Evolutionary conservation across 2,329 filamentous ascomycete species (phyloP).

Genomic region (Hypoxylon sp.): DNA sequence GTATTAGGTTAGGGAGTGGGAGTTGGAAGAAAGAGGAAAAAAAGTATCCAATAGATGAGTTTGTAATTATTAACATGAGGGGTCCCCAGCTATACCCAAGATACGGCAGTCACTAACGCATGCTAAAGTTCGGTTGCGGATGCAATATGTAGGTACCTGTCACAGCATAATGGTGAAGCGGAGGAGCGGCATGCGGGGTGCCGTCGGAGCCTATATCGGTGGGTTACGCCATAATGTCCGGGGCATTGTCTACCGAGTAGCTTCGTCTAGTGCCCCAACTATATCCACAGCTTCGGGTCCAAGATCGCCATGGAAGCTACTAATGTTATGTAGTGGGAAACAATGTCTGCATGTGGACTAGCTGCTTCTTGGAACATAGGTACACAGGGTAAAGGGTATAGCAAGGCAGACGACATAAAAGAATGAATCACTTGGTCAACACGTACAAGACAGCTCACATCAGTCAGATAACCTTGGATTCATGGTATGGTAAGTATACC

Average conservation of each 20-base stretch:
- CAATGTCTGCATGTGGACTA: not conserved
- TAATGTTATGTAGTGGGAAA: not conserved
- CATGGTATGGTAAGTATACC: not conserved
- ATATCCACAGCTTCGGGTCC: slow-evolving; percentile 22
- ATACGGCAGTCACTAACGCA: not conserved
- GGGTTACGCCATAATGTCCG: slow-evolving; percentile 21
- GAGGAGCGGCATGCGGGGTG: slow-evolving; percentile 37
- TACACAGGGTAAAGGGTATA: no score
- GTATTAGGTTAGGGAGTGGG: no score
- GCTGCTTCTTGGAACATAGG: not conserved
- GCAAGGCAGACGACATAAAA: not conserved
- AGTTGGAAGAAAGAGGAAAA: slow-evolving; percentile 1
- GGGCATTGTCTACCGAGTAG: slow-evolving; percentile 39
- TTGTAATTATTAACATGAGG: not conserved
- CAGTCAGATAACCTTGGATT: not conserved
- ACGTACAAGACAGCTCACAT: not conserved
- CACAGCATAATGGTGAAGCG: slow-evolving; percentile 25
- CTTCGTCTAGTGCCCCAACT: slow-evolving; percentile 13
- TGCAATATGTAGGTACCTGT: slow-evolving; percentile 14
- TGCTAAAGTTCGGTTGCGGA: not conserved
- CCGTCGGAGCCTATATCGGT: slow-evolving; percentile 34
- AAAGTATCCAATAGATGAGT: slow-evolving; percentile 2
- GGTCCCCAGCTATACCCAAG: not conserved
- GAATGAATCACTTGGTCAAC: not conserved
- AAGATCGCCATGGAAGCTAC: not conserved